Conservation (phyloP, 306 rosid genomes). For the Citrullus colocynthis region DNA sequence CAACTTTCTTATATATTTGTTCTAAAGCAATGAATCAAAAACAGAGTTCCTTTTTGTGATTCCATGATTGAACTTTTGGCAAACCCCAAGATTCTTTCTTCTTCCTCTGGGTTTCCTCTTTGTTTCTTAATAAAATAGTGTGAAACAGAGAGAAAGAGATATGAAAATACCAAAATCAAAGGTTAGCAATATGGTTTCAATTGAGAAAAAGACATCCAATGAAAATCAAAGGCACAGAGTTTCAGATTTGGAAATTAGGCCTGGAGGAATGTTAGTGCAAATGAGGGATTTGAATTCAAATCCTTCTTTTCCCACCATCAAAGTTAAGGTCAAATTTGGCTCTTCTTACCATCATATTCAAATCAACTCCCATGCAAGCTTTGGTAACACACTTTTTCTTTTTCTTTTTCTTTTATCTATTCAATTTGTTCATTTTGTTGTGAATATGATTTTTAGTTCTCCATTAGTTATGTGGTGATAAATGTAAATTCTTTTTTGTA, state of each 20-base stretch:
- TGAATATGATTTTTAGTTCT: not conserved
- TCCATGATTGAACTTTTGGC: conserved; percentile 17
- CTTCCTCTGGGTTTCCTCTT: conserved; percentile 22
- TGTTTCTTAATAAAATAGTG: not conserved
- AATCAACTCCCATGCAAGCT: conserved; percentile 63
- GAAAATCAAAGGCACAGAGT: not conserved
- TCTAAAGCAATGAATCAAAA: conserved; percentile 7
- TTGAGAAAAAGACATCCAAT: not conserved
- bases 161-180: conserved; percentile 20
- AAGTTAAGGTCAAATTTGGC: conserved; percentile 50
- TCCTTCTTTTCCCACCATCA: conserved; percentile 29
- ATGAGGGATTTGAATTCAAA: conserved; percentile 30
- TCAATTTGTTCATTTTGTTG: not conserved
- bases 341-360: conserved; percentile 38
- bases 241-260: conserved; percentile 52
- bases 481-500: too few relatives aligned
- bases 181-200: conserved; percentile 21
- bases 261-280: conserved; percentile 89
- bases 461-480: too few relatives aligned
- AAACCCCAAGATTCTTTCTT: conserved; percentile 25
- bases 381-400: conserved; percentile 28
- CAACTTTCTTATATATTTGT: conserved; percentile 7
- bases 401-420: not conserved
- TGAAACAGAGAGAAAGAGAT: not conserved
- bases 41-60: conserved; percentile 10